Base-by-base conservation (phyloP, 176 grass and related monocot species). In the Oryza meyeriana region DNA sequence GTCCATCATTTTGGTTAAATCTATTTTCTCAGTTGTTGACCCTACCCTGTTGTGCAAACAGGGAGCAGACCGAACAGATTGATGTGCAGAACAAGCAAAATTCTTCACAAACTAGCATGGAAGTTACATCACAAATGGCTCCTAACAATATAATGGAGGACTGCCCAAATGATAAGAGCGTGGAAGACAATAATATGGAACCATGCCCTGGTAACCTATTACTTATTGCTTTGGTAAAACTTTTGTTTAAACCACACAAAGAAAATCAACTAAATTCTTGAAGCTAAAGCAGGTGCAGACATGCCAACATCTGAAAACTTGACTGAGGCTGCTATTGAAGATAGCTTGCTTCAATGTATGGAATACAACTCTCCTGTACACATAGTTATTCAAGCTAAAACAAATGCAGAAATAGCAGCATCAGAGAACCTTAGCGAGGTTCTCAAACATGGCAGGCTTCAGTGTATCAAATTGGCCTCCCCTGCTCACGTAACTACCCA, bases 361-460 rank as follows among this genome's bases (percentile, higher is more conserved):
- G 83, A 92, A 68, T 94, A 74, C 82, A 41, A 28, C 52, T 92
- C 93, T 69, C 93, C 93, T n/a, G 76, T 40, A 58, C 87, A 78
- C 61, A 84, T 61, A 50, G 71, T 80, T 39, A 67, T 62, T 62
- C 69, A 86, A 62, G 44, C 64, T 71, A 70, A 88, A 71, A 38
- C 89, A 80, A 78, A 29, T 72, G 82, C 10, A 79, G 61, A 87
- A 58, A 85, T 79, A 67, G 68, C 63, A 47, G 78, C 70, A 72
- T 75, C 63, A 20, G 41, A 76, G 74, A 90, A 79, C 33, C 73
- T 76, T 25, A 74, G 48, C 0, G 76, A 83, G 25, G 55, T 68
- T 84, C 67, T 72, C 26, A 44, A 75, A 72, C 34, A 40, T 59
- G 33, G 36, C 65, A 86, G 58, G 52, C 31, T 79, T 72, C 59